phyloP scores from a whole-genome alignment of 257 asterid genomes.

The Solanum chaucha region DNA sequence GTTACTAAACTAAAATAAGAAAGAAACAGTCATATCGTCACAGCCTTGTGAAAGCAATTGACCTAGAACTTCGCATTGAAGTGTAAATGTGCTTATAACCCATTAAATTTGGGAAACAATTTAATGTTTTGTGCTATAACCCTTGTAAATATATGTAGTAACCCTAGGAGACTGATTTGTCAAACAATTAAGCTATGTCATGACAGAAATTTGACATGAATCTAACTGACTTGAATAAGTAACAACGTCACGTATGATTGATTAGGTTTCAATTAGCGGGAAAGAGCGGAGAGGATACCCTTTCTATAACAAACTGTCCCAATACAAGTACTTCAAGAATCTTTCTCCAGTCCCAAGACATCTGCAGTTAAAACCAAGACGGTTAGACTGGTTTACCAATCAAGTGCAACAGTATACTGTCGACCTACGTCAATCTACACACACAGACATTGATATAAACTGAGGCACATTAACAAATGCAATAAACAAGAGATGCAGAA shows the following conservation, averaged over 20 bases:
- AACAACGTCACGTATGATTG: neutral
- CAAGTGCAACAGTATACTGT: neutral
- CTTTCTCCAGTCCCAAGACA: constrained; percentile 99
- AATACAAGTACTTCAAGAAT: constrained; percentile 86
- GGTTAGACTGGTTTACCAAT: constrained; percentile 1
- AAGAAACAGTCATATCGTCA: neutral
- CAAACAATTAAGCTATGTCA: neutral
- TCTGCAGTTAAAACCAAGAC: constrained; percentile 28
- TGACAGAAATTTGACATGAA: neutral
- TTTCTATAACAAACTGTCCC: constrained; percentile 95
- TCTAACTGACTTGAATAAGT: neutral
- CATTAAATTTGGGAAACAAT: neutral
- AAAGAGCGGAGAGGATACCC: constrained; percentile 31
- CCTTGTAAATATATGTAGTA: neutral
- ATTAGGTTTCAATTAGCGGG: neutral
- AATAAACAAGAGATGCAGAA: neutral
- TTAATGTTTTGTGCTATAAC: neutral
- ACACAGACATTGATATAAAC: neutral
- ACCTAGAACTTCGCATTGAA: neutral
- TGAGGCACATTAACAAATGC: neutral
- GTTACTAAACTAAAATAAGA: neutral
- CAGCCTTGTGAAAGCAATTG: neutral
- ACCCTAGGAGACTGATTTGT: neutral
- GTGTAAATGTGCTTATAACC: neutral
- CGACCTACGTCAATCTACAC: neutral